These are phyloP conservation scores for Syzygium oleosum DNA, from an alignment of 345 rosid species.

Conservation along the genomic window DNA sequence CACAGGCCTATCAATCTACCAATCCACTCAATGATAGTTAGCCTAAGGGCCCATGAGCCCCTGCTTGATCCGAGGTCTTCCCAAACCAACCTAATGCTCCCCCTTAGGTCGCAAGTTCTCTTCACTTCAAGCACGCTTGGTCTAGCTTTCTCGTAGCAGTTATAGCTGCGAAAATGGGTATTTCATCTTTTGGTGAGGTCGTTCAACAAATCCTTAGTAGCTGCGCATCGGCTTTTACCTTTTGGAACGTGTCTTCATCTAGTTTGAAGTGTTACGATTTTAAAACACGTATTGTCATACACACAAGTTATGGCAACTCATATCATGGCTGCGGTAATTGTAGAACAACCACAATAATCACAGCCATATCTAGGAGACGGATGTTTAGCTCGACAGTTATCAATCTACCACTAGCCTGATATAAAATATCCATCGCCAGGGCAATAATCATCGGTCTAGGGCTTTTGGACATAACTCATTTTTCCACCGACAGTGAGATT, in stretches of 20 bases:
- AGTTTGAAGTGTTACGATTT: background rate
- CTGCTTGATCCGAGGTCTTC: too few relatives aligned
- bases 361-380: too few relatives aligned
- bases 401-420: background rate
- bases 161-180: background rate
- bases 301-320: too few relatives aligned
- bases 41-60: too few relatives aligned
- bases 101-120: background rate
- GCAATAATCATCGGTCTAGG: background rate
- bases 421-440: background rate
- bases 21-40: background rate
- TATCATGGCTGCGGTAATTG: too few relatives aligned
- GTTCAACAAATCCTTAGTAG: background rate
- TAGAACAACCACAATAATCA: too few relatives aligned
- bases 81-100: background rate
- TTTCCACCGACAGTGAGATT: background rate
- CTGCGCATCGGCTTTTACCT: background rate
- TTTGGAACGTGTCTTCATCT: background rate
- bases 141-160: background rate
- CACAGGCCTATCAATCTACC: background rate
- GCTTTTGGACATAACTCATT: background rate
- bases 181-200: background rate
- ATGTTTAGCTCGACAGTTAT: background rate
- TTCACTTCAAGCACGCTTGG: background rate
- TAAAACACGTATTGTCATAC: fast-evolving